phyloP scores from a whole-genome alignment of 2,329 filamentous ascomycete species.

The Colletotrichum neosansevieriae region DNA sequence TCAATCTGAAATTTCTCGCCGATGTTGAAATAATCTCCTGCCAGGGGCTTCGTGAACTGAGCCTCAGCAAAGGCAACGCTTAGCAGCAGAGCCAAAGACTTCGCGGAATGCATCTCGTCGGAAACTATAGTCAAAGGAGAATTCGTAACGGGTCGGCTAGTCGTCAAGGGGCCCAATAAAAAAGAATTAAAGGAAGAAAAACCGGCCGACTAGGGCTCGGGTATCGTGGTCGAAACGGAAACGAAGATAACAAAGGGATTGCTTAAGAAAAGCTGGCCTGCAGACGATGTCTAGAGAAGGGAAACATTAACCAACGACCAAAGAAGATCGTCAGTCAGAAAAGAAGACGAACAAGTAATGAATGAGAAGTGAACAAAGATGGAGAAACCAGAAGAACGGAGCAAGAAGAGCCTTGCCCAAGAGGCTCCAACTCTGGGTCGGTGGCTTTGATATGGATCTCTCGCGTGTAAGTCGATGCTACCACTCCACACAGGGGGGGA shows the following conservation, averaged over 20 bases:
- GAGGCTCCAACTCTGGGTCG: constrained; percentile 2
- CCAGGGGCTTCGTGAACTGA: constrained; percentile 39
- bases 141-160: background rate
- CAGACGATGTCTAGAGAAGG: constrained; percentile 32
- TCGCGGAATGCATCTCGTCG: constrained; percentile 34
- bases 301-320: constrained; percentile 21
- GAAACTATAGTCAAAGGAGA: background rate
- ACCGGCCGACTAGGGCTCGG: constrained; percentile 31
- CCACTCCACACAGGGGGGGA: constrained; percentile 9
- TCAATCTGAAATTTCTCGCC: constrained; percentile 40
- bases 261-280: constrained; percentile 34
- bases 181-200: constrained; percentile 19
- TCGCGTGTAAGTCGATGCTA: constrained; percentile 31
- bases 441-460: constrained; percentile 29
- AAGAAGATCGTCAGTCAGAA: constrained; percentile 34
- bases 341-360: constrained; percentile 33
- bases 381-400: constrained; percentile 26
- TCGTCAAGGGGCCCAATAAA: background rate
- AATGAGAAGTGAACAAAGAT: constrained; percentile 33
- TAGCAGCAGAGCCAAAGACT: constrained; percentile 31
- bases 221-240: constrained; percentile 28
- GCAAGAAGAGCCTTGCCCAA: constrained; percentile 9
- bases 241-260: constrained; percentile 24
- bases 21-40: constrained; percentile 26
- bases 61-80: constrained; percentile 34